phyloP scores from a whole-genome alignment of 2,329 filamentous ascomycete species.

The Cryphonectria carpinicola region DNA sequence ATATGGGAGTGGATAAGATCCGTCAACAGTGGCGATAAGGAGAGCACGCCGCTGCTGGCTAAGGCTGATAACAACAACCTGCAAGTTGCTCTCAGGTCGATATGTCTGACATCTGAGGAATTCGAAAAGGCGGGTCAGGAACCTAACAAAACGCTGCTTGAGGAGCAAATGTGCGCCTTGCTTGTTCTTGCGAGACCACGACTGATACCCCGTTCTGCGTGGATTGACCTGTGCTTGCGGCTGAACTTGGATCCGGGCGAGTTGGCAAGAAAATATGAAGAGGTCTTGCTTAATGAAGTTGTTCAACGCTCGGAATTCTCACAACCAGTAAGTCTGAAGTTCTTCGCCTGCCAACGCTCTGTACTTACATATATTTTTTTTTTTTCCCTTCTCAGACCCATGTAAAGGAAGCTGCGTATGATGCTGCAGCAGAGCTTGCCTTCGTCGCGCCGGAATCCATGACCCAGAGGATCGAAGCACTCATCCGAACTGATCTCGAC shows the following conservation, averaged over 20 bases:
- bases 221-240: slow-evolving; percentile 87
- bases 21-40: slow-evolving; percentile 74
- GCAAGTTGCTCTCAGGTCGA: slow-evolving; percentile 61
- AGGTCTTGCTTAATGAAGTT: slow-evolving; percentile 71
- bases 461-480: slow-evolving; percentile 73
- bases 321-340: slow-evolving; percentile 23
- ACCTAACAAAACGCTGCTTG: slow-evolving; percentile 53
- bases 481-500: slow-evolving; percentile 76
- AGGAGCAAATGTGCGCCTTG: slow-evolving; percentile 74
- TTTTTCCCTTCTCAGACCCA: slow-evolving; percentile 13
- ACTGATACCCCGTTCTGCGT: slow-evolving; percentile 76
- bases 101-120: slow-evolving; percentile 64
- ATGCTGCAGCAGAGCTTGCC: slow-evolving; percentile 85
- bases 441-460: slow-evolving; percentile 89
- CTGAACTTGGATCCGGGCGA: slow-evolving; percentile 82
- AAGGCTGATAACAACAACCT: slow-evolving; percentile 70
- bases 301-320: slow-evolving; percentile 40
- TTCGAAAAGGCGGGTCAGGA: slow-evolving; percentile 50
- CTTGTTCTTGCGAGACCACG: slow-evolving; percentile 79
- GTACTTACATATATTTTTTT: neutral
- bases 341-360: neutral
- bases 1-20: slow-evolving; percentile 80
- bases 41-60: slow-evolving; percentile 68
- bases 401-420: slow-evolving; percentile 74
- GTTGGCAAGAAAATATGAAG: slow-evolving; percentile 67